Conservation (phyloP, 2,329 filamentous ascomycete genomes). For the Penicillium sp. region DNA sequence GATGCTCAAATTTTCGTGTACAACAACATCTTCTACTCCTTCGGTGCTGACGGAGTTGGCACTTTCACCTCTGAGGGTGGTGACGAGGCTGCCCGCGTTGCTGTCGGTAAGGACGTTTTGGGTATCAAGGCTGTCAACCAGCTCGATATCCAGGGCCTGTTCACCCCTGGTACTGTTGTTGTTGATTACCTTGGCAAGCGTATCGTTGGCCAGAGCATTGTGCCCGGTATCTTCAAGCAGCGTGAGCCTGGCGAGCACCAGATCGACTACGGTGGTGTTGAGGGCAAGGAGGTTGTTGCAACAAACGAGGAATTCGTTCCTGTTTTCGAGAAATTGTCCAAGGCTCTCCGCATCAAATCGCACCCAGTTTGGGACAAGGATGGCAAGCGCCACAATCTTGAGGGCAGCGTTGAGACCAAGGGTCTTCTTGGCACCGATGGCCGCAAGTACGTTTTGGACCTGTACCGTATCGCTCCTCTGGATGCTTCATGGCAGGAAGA, state of each 20-base stretch:
- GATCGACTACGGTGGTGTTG: constrained; percentile 97
- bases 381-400: constrained; percentile 80
- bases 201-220: constrained; percentile 95
- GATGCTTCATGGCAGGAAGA: constrained; percentile 91
- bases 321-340: constrained; percentile 86
- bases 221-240: constrained; percentile 98
- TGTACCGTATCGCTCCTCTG: constrained; percentile 90
- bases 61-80: constrained; percentile 96
- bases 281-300: constrained; percentile 93
- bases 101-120: constrained; percentile 92
- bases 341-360: constrained; percentile 85
- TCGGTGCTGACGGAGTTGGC: constrained; percentile 93
- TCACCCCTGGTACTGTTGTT: constrained; percentile 93
- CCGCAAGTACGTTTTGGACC: constrained; percentile 92
- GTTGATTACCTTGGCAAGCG: constrained; percentile 97
- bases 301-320: constrained; percentile 81
- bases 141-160: constrained; percentile 89
- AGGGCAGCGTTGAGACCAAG: constrained; percentile 96
- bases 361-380: constrained; percentile 99
- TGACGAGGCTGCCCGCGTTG: constrained; percentile 91
- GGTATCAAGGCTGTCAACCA: constrained; percentile 96
- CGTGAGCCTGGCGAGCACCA: constrained; percentile 96
- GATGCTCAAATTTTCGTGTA: constrained; percentile 99
- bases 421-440: constrained; percentile 95
- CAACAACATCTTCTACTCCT: constrained; percentile 99